Percentiles rank a stretch among this genome's conserved stretches.
phyloP scores from a whole-genome alignment of 345 rosid species.

The Syzygium grande region DNA sequence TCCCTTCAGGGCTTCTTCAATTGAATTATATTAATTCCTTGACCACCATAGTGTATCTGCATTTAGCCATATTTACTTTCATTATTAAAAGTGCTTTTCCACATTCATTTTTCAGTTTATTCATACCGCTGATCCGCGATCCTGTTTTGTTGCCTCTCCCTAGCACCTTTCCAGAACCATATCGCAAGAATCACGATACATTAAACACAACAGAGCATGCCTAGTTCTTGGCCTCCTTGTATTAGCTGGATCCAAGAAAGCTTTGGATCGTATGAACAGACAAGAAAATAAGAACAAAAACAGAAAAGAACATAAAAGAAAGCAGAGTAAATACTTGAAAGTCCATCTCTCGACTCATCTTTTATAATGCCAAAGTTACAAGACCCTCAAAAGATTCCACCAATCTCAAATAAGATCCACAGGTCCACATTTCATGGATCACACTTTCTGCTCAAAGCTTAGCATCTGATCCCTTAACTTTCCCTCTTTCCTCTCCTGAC shows the following conservation, averaged over 20 bases:
- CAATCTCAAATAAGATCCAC: not conserved
- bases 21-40: not conserved
- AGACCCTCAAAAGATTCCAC: not conserved
- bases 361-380: not conserved
- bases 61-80: not conserved
- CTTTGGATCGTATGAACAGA: not conserved
- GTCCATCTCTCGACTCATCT: not conserved
- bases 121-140: not conserved
- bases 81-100: not conserved
- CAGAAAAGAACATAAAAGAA: not conserved
- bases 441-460: slow-evolving; percentile 8
- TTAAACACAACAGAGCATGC: not conserved
- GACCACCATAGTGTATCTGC: not conserved
- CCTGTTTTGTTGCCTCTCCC: not conserved
- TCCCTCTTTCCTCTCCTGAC: slow-evolving; percentile 1
- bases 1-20: not conserved
- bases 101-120: not conserved
- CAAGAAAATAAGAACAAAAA: not conserved
- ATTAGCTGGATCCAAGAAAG: not conserved
- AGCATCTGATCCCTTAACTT: slow-evolving; percentile 31
- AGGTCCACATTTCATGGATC: slow-evolving; percentile 1
- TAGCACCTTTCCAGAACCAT: not conserved
- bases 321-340: not conserved
- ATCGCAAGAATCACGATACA: not conserved
- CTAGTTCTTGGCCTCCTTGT: not conserved